A percentile compares a stretch with the other conserved stretches of the same genome.
Conservation (phyloP, 129 eudicot species). For the Lonicera japonica region DNA sequence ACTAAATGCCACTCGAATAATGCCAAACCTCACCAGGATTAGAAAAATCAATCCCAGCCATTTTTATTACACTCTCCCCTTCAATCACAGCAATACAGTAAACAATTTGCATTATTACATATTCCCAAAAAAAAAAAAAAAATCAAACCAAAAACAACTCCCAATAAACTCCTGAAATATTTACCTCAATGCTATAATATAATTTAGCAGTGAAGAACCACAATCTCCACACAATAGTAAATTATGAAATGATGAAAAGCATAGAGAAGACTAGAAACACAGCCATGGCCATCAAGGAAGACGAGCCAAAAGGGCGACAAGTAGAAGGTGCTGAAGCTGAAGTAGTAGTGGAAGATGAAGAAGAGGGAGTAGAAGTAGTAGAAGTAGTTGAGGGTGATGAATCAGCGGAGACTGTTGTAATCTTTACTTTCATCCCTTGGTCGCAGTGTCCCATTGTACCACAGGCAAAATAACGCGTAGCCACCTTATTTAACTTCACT, state of each 20-base stretch:
- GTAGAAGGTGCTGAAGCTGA: slow-evolving; percentile 15
- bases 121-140: too few relatives aligned
- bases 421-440: slow-evolving; percentile 79
- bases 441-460: slow-evolving; percentile 81
- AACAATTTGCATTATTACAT: neutral
- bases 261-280: slow-evolving; percentile 18
- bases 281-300: slow-evolving; percentile 8
- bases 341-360: slow-evolving; percentile 26
- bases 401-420: slow-evolving; percentile 44
- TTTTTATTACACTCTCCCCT: neutral
- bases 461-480: slow-evolving; percentile 75
- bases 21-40: neutral
- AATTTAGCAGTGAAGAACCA: neutral
- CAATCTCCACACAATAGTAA: neutral
- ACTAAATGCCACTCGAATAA: neutral
- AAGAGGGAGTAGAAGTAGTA: slow-evolving; percentile 26
- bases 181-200: neutral
- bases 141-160: neutral
- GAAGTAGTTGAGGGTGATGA: slow-evolving; percentile 17
- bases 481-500: slow-evolving; percentile 64
- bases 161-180: neutral
- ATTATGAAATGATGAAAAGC: slow-evolving; percentile 14
- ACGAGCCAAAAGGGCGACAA: slow-evolving; percentile 5
- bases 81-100: neutral
- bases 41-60: neutral